phyloP scores from a whole-genome alignment of 345 rosid genomes.

The Lenwebbia sp. region DNA sequence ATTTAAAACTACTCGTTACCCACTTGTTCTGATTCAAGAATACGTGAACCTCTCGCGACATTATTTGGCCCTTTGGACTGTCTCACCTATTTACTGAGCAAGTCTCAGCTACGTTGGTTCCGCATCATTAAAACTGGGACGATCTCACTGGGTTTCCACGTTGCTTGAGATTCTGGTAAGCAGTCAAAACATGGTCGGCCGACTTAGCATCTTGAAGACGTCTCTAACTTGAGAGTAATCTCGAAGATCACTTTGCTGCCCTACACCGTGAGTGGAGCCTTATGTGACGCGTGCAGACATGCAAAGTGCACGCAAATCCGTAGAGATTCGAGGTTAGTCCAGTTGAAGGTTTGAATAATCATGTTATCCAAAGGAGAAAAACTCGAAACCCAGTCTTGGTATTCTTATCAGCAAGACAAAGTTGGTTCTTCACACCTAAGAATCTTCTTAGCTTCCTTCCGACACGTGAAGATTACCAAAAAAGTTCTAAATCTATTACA shows the following conservation, averaged over 20 bases:
- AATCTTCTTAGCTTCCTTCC: not conserved
- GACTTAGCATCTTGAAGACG: not conserved
- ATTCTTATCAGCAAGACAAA: not conserved
- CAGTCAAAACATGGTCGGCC: not conserved
- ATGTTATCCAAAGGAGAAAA: not conserved
- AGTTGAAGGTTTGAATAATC: not conserved
- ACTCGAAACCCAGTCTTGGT: not conserved
- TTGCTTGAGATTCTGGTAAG: not conserved
- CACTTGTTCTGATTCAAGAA: not conserved
- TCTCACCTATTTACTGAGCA: not conserved
- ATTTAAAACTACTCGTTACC: not conserved
- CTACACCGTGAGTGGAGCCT: too few species aligned
- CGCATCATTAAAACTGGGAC: not conserved
- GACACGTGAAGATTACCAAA: not conserved
- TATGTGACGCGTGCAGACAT: not conserved
- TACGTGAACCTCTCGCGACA: not conserved
- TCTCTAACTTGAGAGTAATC: not conserved
- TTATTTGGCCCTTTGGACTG: not conserved
- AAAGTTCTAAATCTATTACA: too few species aligned
- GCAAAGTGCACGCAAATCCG: not conserved
- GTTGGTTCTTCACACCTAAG: not conserved
- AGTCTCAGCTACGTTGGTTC: not conserved
- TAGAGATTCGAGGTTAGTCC: not conserved
- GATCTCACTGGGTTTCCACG: not conserved
- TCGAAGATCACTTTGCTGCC: not conserved